Evolutionary conservation across 163 green algal genomes (phyloP), one percentile per base, ranked within the genome.

Genomic region (Dunaliella salina): DNA sequence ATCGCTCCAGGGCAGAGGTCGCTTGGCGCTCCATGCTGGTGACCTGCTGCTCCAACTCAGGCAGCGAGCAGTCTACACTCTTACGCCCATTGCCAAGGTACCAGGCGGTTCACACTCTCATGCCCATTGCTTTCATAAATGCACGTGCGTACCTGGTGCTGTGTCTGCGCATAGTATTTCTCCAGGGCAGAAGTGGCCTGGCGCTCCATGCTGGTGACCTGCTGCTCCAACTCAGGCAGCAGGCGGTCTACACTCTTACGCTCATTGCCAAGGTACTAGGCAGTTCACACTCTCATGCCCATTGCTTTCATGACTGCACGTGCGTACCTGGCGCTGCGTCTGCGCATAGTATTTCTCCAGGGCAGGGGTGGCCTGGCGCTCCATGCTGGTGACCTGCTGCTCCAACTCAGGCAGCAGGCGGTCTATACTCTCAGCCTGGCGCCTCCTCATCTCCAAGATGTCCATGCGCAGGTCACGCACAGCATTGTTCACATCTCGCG

Each of bases 291-390:
- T n/a, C n/a, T n/a, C n/a, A n/a, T n/a, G n/a, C n/a, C n/a, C n/a
- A n/a, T n/a, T n/a, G n/a, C n/a, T n/a, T n/a, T n/a, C n/a, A n/a
- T n/a, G n/a, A n/a, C n/a, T n/a, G n/a, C n/a, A n/a, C n/a, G n/a
- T n/a, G n/a, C n/a, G 15, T 29, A 75, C 63, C 63, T 75, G 63
- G 24, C 63, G 63, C 63, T 75, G 22, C 3, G 63, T 75, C 63
- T 75, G 63, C 20, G 22, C 85, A 67, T 84, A 88, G 34, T 84
- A 84, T 5, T 78, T 72, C 82, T 89, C 86, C 34, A 86, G 26
- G 17, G 59, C 78, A 18, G 86, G 86, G 1, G 86, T 35, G 57
- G 87, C 72, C 20, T 81, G 50, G 0, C 83, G 86, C 86, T 89
- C 86, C 83, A 89, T 83, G 82, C 86, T 83, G 26, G 33, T 34